Base-by-base conservation (phyloP, 106 monocot genomes). In the Dactylorhiza incarnata region DNA sequence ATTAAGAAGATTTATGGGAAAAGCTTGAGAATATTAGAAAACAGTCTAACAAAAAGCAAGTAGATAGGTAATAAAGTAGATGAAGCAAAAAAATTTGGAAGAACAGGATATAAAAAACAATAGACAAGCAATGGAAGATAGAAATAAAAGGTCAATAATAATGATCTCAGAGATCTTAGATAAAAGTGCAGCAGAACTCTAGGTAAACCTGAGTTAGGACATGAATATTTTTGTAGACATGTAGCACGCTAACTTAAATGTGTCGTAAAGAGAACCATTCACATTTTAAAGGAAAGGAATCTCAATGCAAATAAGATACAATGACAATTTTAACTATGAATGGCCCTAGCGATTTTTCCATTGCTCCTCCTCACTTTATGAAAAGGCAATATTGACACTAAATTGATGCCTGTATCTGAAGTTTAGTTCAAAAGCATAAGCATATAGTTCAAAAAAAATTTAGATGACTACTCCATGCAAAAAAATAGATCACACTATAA, bases 71-170 rank as follows among this genome's bases (percentile, higher is more conserved):
- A 2, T 29, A 26, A 25, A 11, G 2, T 4, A 65, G 11, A 65
- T 8, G 14, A 1, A 51, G 51, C 11, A 51, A 51, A 14, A 0
- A 10, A 51, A 10, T 51, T 8, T 51, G 3, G 51, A 14, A 51
- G 14, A 1, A 14, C 51, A 51, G 17, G 26, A 13, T 29, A 5
- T 12, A 17, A 29, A 2, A 65, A 29, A 65, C 17, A 65, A 24
- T 9, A 11, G 10, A 65, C 9, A 63, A 65, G 26, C 19, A 25
- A 65, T 13, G 10, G 26, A 10, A 65, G 23, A 5, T 65, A 25
- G 65, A 65, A 65, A 65, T 58, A 58, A 58, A 29, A 58, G 58
- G 19, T 58, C 58, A 58, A 22, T 58, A 58, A 17, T 37, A 65
- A 65, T 13, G 65, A 65, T 65, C 26, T 26, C 65, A 65, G 26